Base-by-base conservation (phyloP, 352 stramenopile species). In the Phytophthora pinifolia region DNA sequence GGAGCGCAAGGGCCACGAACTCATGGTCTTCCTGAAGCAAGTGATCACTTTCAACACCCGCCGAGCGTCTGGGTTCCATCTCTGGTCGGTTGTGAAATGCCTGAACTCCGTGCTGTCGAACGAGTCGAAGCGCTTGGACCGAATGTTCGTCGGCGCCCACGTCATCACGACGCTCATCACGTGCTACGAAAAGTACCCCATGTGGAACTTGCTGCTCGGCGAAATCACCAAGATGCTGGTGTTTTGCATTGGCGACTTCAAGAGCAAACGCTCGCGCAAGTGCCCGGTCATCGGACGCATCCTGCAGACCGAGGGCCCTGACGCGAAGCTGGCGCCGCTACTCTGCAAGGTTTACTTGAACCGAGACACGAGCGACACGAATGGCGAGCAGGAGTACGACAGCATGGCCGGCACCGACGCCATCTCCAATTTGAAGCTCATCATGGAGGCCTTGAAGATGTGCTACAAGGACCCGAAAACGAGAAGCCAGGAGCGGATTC, bases 171-270 rank as follows among this genome's bases (percentile, higher is more conserved):
- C 82, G 29, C 67, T 94, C 13, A 66, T 94, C 38, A 70, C 72
- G 29, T 92, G 82, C 59, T 94, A 91, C 42, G 77, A 90, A 36
- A 88, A 89, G 54, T 93, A 89, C 56, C 80, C 83, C 18, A 88
- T 75, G 65, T 85, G 70, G 62, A 92, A 80, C 51, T 61, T 91
- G 43, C 56, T 94, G 29, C 55, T 92, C 34, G 79, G 81, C 30
- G 83, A 92, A 57, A 89, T 94, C 34, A 92, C 85, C 7, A 90
- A 92, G 51, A 91, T 94, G 70, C 53, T 95, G 15, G 55, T 93
- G 22, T 95, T 93, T 60, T 86, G 70, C 32, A 73, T 95, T 39
- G 83, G 81, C 4, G 85, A 95, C 67, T 91, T 92, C 46, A 95
- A 95, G 54, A 85, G 77, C 60, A 93, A 95, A 53, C 81, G 85